Evolutionary conservation across 2,329 filamentous ascomycete species (phyloP).

Genomic region (Coniochaeta sp.): DNA sequence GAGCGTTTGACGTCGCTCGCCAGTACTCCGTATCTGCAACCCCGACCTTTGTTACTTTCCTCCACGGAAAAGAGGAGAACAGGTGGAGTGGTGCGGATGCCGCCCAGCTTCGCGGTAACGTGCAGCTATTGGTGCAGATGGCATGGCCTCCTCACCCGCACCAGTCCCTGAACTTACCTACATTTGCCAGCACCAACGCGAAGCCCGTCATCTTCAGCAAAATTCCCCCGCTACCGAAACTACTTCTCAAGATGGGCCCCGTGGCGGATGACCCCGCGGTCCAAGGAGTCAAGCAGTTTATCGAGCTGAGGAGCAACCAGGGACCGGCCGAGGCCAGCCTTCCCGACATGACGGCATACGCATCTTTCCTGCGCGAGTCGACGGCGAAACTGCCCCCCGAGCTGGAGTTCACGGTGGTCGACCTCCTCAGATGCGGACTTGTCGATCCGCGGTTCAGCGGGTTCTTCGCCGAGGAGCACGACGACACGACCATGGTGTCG

Average conservation of each 20-base stretch:
- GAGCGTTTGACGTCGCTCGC: constrained; percentile 54
- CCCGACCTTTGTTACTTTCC: constrained; percentile 82
- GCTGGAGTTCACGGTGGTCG: constrained; percentile 72
- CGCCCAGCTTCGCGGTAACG: constrained; percentile 59
- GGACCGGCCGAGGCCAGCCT: constrained; percentile 60
- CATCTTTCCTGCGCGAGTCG: constrained; percentile 49
- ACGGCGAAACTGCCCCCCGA: constrained; percentile 52
- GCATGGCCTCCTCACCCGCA: constrained; percentile 73
- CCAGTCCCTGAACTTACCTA: constrained; percentile 61
- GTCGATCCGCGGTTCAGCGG: constrained; percentile 72
- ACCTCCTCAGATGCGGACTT: constrained; percentile 73
- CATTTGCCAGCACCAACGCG: constrained; percentile 49
- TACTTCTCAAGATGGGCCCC: constrained; percentile 68
- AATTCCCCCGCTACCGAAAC: constrained; percentile 73
- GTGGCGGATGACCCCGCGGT: constrained; percentile 54
- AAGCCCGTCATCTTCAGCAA: constrained; percentile 70
- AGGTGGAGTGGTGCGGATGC: constrained; percentile 76
- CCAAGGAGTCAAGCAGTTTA: constrained; percentile 59
- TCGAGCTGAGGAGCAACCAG: constrained; percentile 51
- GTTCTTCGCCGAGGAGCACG: constrained; percentile 73
- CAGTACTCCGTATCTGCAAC: constrained; percentile 67
- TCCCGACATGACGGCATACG: constrained; percentile 62
- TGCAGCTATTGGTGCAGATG: constrained; percentile 68
- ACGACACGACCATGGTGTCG: constrained; percentile 49
- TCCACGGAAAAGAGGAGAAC: constrained; percentile 67